Conservation (phyloP, 352 stramenopile species). For the Pythium insidiosum region DNA sequence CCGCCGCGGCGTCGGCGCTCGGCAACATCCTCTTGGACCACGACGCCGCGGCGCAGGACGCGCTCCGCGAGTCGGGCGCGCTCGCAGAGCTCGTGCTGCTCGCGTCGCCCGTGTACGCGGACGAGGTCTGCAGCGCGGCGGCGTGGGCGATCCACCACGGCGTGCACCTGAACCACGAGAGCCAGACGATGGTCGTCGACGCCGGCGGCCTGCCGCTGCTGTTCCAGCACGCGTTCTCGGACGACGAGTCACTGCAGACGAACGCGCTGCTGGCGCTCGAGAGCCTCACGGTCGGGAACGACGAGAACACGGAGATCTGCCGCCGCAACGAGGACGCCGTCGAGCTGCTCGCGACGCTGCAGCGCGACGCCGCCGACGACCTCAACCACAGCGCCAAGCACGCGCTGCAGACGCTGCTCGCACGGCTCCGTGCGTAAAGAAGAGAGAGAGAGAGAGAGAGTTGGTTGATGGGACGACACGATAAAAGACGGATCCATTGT, state of each 20-base stretch:
- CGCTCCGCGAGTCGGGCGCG: conserved; percentile 47
- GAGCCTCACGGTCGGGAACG: conserved; percentile 27
- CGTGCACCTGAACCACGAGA: conserved; percentile 54
- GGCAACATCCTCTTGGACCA: conserved; percentile 56
- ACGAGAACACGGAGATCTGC: conserved; percentile 7
- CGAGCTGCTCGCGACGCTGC: conserved; percentile 1
- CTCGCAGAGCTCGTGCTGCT: conserved; percentile 53
- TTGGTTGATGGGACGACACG: too few relatives aligned
- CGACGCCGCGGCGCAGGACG: too few relatives aligned
- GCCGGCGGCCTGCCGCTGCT: conserved; percentile 54
- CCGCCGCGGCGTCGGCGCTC: conserved; percentile 48
- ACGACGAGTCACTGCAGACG: conserved; percentile 16
- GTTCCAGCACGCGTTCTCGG: conserved; percentile 35
- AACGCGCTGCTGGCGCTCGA: conserved; percentile 59
- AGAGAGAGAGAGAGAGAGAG: too few relatives aligned
- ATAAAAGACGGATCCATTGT: too few relatives aligned
- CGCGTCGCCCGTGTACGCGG: conserved; percentile 47
- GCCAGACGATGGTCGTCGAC: conserved; percentile 45
- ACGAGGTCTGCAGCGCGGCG: conserved; percentile 61
- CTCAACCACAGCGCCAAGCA: too few relatives aligned
- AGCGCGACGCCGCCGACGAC: conserved; percentile 3
- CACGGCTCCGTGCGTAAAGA: too few relatives aligned
- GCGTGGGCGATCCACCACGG: conserved; percentile 71
- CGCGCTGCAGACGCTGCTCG: conserved; percentile 52
- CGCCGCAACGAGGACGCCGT: background rate